phyloP scores from a whole-genome alignment of 345 rosid species.

The Durio zibethinus region DNA sequence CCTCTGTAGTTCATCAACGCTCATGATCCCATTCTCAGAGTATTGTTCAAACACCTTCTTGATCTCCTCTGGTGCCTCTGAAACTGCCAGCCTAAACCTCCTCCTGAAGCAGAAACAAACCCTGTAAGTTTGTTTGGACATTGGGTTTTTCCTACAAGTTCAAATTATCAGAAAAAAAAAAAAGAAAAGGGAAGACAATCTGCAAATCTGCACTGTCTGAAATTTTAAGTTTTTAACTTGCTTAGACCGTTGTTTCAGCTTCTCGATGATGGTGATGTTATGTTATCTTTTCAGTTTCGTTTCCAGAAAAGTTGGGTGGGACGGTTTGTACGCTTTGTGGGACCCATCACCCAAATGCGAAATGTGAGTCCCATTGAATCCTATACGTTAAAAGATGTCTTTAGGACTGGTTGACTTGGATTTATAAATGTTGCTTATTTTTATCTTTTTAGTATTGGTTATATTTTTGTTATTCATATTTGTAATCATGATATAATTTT shows the following conservation, averaged over 20 bases:
- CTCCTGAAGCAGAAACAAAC: constrained; percentile 34
- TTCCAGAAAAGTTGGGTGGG: background rate
- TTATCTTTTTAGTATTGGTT: too few species aligned
- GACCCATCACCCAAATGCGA: too few species aligned
- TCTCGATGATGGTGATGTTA: background rate
- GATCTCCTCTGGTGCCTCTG: constrained; percentile 63
- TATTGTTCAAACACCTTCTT: constrained; percentile 45
- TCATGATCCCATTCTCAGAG: constrained; percentile 64
- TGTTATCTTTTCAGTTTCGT: background rate
- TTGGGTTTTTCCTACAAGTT: background rate
- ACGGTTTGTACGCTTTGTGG: too few species aligned
- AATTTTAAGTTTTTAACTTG: background rate
- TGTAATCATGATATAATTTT: too few species aligned
- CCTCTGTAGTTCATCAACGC: constrained; percentile 40
- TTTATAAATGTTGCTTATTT: too few species aligned
- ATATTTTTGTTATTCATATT: too few species aligned
- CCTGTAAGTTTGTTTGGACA: constrained; percentile 68
- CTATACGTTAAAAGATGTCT: too few species aligned
- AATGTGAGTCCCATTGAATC: too few species aligned
- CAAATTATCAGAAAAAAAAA: background rate
- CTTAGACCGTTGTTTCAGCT: background rate
- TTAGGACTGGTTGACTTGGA: too few species aligned
- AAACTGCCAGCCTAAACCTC: constrained; percentile 43
- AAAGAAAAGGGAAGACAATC: background rate
- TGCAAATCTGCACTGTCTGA: background rate